Conservation (phyloP, 192 early-diverging fungal genomes). For the Rhizophagus clarus region DNA sequence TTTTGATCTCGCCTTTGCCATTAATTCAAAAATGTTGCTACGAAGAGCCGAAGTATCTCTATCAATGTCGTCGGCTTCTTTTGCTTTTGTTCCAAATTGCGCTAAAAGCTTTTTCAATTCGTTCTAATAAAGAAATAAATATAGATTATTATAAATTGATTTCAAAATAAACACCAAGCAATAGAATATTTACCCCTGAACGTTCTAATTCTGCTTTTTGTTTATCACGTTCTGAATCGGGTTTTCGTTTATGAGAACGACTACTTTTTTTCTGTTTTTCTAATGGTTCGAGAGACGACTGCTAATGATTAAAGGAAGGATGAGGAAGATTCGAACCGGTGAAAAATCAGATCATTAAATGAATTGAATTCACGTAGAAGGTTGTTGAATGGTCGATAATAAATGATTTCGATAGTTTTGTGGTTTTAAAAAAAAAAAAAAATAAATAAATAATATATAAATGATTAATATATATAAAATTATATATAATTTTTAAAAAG, state of each 20-base stretch:
- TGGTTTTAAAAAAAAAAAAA: too few relatives aligned
- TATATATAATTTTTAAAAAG: too few relatives aligned
- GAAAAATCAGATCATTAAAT: too few relatives aligned
- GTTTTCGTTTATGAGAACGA: not conserved
- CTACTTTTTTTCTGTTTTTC: not conserved
- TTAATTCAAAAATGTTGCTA: not conserved
- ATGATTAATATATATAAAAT: too few relatives aligned
- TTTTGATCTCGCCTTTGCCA: not conserved
- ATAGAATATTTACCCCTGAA: not conserved
- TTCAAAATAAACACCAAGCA: too few relatives aligned
- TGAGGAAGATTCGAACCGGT: too few relatives aligned
- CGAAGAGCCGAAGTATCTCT: not conserved
- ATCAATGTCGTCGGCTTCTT: conserved; percentile 11
- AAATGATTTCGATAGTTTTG: too few relatives aligned
- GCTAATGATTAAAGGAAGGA: too few relatives aligned
- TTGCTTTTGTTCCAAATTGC: conserved; percentile 18
- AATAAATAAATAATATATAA: too few relatives aligned
- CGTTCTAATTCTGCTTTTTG: conserved; percentile 9
- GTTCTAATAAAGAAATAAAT: not conserved
- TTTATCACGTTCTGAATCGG: not conserved
- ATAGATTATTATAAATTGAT: too few relatives aligned
- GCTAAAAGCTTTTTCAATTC: conserved; percentile 4
- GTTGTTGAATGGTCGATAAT: too few relatives aligned
- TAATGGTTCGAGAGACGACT: not conserved
- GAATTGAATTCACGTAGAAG: too few relatives aligned